Evolutionary conservation across 768 basidiomycete genomes (phyloP), one percentile per base, ranked within the genome.

Genomic region (Lepiota venenata): DNA sequence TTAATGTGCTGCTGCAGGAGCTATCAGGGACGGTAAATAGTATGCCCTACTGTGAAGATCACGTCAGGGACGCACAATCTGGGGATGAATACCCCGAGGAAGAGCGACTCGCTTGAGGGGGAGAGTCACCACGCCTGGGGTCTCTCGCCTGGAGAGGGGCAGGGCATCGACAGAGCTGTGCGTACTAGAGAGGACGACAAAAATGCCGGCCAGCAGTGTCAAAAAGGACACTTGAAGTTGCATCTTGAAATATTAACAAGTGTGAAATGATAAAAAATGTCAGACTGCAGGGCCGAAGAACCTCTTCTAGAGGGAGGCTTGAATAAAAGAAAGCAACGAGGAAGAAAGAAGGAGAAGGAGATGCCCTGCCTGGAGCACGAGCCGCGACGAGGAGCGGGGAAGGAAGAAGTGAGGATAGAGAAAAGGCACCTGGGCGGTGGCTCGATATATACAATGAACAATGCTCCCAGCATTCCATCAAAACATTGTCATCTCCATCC

Each of bases 1-100:
- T 83, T 85, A 40, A 80, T 76, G 62, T 83, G 77, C 64, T 81
- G 84, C 63, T 85, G 84, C 47, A 84, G 69, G 47, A 78, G 61
- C 84, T 86, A 57, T 29, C 63, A 21, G 53, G 47, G 20, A 60
- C 49, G 32, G 63, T n/a, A 27, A 32, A 12, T 16, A 42, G 22
- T 16, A n/a, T 15, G 9, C 35, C 25, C 29, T 32, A 22, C 2
- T 25, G 25, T 36, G 25, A 38, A 36, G 8, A 41, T 38, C 20
- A 27, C 37, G 52, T 22, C 50, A 37, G 15, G 32, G 52, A 69
- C 72, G 27, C 56, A 76, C 76, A 42, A 78, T 68, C 20, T 64
- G 62, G 15, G 75, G 74, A 51, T 64, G 63, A 32, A 64, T 41
- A 38, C 29, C 56, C 38, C 64, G 64, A 10, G 52, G 16, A 41